Evolutionary conservation across 2,329 filamentous ascomycete species (phyloP), one percentile per base, ranked within the genome.

Genomic region (Aspergillaceae sp.): DNA sequence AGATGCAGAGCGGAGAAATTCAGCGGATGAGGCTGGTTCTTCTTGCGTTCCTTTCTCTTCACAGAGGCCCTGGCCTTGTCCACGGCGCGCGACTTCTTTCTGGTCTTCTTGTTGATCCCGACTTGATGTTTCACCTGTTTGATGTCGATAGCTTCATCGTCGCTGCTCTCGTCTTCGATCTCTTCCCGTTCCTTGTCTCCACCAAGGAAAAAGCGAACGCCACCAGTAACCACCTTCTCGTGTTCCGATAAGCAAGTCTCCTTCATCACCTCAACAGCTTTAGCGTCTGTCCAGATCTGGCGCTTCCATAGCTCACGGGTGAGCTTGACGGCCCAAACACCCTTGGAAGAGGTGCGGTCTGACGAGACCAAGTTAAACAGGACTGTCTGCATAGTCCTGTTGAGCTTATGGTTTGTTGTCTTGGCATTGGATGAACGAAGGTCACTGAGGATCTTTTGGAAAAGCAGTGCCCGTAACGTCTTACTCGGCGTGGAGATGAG

Each of bases 231-330:
- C 3, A 97, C 89, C 70, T 98, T 98, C 58, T 94, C 87, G 56
- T 96, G 94, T 43, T 95, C 85, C 3, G 87, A 82, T 47, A 98
- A 71, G 45, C 84, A 83, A 0, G 91, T 89, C 68, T 95, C 86
- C 69, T 94, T 94, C 90, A 98, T 97, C 54, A 97, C 87, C 60
- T 95, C 89, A n/a, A 97, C 92, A 0, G 91, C 83, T 65, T 90
- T 92, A 2, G 89, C 80, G 59, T 98, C 92, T 7, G 86, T 88
- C 92, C 92, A 98, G 52, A 97, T 83, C 58, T 96, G 90, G 41
- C 91, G 80, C 69, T 90, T 94, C 92, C 92, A 98, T 61, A 98
- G 74, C 71, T 98, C 92, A 51, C 91, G 79, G 3, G 90, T 94
- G 53, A 98, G 79, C 68, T 96, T 96, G 50, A 96, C 88, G 3